These are phyloP conservation scores for Fusarium armeniacum DNA, from an alignment of 2,329 filamentous ascomycete genomes.

Conservation along the genomic window DNA sequence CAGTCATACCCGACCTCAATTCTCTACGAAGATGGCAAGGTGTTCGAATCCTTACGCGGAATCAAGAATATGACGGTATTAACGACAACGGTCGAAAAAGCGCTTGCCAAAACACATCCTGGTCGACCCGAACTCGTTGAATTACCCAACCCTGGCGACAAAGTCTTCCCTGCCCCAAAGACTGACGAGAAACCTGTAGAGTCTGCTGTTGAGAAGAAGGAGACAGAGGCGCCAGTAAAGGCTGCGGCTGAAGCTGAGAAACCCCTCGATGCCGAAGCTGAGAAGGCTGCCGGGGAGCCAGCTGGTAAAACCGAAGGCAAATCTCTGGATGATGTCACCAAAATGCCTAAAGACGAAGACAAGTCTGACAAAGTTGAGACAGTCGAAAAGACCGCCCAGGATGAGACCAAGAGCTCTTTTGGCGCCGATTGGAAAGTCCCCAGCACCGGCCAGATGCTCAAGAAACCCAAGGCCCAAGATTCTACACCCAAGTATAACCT, in stretches of 20 bases:
- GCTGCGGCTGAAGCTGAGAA: constrained; percentile 38
- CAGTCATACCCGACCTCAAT: constrained; percentile 80
- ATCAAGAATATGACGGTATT: constrained; percentile 76
- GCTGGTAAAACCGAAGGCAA: constrained; percentile 37
- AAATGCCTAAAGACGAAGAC: constrained; percentile 48
- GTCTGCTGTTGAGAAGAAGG: constrained; percentile 39
- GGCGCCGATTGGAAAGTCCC: constrained; percentile 51
- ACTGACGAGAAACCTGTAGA: constrained; percentile 19
- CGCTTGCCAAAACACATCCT: constrained; percentile 82
- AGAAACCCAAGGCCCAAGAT: constrained; percentile 62
- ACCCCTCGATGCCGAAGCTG: constrained; percentile 24
- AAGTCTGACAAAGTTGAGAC: constrained; percentile 47
- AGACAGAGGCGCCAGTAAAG: constrained; percentile 53
- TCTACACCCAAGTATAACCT: constrained; percentile 74
- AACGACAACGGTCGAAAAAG: constrained; percentile 79
- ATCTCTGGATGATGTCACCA: constrained; percentile 44
- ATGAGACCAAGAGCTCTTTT: constrained; percentile 47
- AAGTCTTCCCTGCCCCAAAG: constrained; percentile 55
- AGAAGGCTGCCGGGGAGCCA: constrained; percentile 38
- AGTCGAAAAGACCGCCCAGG: constrained; percentile 48
- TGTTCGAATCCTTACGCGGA: constrained; percentile 74
- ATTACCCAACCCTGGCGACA: constrained; percentile 79
- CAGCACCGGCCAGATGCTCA: constrained; percentile 51
- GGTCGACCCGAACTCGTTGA: constrained; percentile 78
- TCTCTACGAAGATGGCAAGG: constrained; percentile 83